Evolutionary conservation across 163 green algal genomes (phyloP).

Genomic region (Coccomyxa subellipsoidea): DNA sequence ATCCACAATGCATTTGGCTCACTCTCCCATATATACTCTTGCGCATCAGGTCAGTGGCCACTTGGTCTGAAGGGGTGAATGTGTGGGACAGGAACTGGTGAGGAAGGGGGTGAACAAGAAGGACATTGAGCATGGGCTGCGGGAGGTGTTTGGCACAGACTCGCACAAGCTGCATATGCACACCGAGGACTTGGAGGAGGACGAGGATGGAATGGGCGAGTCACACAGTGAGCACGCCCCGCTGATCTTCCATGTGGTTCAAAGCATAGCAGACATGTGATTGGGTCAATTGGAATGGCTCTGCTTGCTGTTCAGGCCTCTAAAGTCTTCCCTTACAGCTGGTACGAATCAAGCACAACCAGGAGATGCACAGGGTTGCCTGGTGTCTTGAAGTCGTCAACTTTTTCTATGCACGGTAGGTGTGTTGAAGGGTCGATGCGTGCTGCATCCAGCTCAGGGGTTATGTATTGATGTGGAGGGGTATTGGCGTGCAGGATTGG

Average conservation of each 20-base stretch:
- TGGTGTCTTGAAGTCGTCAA: too few relatives aligned
- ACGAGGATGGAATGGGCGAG: not conserved
- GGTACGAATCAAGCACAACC: not conserved
- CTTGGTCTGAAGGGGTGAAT: not conserved
- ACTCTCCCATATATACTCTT: not conserved
- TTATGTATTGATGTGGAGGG: not conserved
- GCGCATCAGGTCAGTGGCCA: not conserved
- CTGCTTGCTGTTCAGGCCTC: not conserved
- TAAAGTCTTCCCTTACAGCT: not conserved
- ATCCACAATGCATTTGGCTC: not conserved
- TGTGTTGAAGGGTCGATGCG: too few relatives aligned
- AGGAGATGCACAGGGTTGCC: not conserved
- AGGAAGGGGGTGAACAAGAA: conserved; percentile 22
- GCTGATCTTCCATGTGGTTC: too few relatives aligned
- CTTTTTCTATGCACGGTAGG: too few relatives aligned
- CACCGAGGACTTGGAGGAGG: conserved; percentile 1
- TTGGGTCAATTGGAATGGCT: not conserved
- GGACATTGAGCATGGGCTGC: conserved; percentile 14
- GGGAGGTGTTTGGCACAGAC: conserved; percentile 19
- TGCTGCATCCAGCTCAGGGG: too few relatives aligned
- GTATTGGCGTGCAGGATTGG: not conserved
- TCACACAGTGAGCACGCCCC: not conserved
- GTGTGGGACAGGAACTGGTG: conserved; percentile 32
- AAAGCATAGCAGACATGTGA: too few relatives aligned
- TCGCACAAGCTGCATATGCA: not conserved